These are phyloP conservation scores for Auricularia sp. DNA, from an alignment of 768 basidiomycete genomes.

Conservation along the genomic window DNA sequence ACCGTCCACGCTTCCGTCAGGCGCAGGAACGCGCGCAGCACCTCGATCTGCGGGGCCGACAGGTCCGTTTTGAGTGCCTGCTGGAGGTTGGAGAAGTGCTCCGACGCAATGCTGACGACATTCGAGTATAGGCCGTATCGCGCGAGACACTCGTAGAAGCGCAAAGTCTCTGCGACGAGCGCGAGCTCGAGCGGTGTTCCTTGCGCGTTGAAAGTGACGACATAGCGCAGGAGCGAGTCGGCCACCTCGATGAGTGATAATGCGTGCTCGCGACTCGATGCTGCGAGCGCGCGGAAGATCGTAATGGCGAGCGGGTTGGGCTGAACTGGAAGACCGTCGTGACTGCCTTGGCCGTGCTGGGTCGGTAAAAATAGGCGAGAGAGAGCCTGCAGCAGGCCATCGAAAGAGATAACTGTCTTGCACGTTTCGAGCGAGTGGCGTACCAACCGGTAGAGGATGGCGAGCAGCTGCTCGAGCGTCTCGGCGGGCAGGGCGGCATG, in stretches of 20 bases:
- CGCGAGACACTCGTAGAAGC: slow-evolving; percentile 55
- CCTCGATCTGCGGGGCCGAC: slow-evolving; percentile 4
- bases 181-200: slow-evolving; percentile 29
- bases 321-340: not conserved
- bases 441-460: slow-evolving; percentile 50
- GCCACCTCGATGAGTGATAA: slow-evolving; percentile 41
- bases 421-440: slow-evolving; percentile 48
- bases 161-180: slow-evolving; percentile 49
- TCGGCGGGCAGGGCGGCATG: slow-evolving; percentile 37
- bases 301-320: slow-evolving; percentile 44
- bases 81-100: slow-evolving; percentile 44
- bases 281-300: slow-evolving; percentile 47
- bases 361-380: slow-evolving; percentile 49
- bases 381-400: slow-evolving; percentile 42
- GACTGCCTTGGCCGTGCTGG: slow-evolving; percentile 25
- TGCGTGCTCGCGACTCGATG: slow-evolving; percentile 63
- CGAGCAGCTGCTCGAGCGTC: slow-evolving; percentile 47
- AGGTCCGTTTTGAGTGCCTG: slow-evolving; percentile 14
- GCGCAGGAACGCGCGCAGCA: slow-evolving; percentile 44
- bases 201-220: slow-evolving; percentile 17
- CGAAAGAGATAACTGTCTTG: slow-evolving; percentile 38
- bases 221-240: slow-evolving; percentile 64
- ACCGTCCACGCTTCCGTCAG: slow-evolving; percentile 64
- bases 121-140: slow-evolving; percentile 72
- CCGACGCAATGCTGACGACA: slow-evolving; percentile 51